Evolutionary conservation across 768 basidiomycete species (phyloP), one percentile per base, ranked within the genome.

Genomic region (Boletus sp.): DNA sequence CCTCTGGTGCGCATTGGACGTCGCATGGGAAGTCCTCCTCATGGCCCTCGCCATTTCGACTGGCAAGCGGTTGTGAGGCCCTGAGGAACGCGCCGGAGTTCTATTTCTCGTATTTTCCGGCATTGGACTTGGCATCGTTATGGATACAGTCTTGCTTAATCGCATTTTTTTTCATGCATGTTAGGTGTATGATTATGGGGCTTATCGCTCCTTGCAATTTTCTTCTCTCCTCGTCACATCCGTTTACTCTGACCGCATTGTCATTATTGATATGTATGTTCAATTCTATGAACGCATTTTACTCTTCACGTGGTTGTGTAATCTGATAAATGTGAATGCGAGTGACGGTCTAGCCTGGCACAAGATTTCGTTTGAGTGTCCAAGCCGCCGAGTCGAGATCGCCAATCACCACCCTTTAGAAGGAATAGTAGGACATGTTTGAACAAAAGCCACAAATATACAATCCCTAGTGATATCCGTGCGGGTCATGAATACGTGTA

Each of bases 21-120:
- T 77, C 33, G 76, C 78, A 9, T 83, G 81, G 80, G 79, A 75
- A 47, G 63, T 72, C n/a, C 69, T 80, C 32, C 57, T 82, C 56
- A 60, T 47, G 3, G 76, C 80, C 17, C 69, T 83, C 44, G 68
- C 64, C 23, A 37, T 67, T 32, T 62, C 67, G 34, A 70, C 65
- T 27, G 62, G 67, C 54, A 58, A 59, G 27, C 57, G 45, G 5
- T 25, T 65, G 3, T 68, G 27, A 43, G 42, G 40, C 10, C 0
- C 27, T 27, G 51, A 58, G 40, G 15, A 25, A 38, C n/a, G 38
- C 38, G 14, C 32, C 10, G 25, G 9, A 8, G 42, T 6, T 7
- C 19, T 35, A 35, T 35, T 23, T 40, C 17, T 39, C 5, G 37
- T 46, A 50, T 44, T 55, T n/a, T n/a, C n/a, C 7, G 27, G 27